Evolutionary conservation across 805 yeast species (phyloP).

Genomic region (Metschnikowia similis): DNA sequence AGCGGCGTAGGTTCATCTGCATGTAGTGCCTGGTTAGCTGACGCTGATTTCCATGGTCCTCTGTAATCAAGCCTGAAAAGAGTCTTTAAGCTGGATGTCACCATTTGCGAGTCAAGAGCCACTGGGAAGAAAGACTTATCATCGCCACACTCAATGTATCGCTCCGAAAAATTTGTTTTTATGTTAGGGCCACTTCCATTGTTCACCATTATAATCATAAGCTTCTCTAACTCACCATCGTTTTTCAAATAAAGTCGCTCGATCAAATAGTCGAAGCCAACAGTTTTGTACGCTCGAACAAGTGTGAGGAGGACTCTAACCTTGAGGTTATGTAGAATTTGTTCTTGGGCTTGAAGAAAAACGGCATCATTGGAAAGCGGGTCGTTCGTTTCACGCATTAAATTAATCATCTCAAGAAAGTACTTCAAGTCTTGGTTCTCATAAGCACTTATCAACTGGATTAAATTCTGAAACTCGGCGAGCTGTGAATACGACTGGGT

Average conservation of each 20-base stretch:
- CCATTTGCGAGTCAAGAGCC: conserved; percentile 19
- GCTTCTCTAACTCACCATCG: conserved; percentile 24
- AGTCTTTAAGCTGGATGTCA: conserved; percentile 20
- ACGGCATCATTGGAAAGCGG: conserved; percentile 28
- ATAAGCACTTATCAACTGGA: conserved; percentile 27
- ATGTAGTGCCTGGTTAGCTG: neutral
- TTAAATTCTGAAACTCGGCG: conserved; percentile 19
- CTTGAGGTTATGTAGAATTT: conserved; percentile 28
- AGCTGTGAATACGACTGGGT: conserved; percentile 48
- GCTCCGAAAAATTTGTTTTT: conserved; percentile 27
- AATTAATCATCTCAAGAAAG: conserved; percentile 15
- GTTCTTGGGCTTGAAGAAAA: conserved; percentile 23
- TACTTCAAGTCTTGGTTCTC: conserved; percentile 25
- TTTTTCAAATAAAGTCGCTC: conserved; percentile 17
- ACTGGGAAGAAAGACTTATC: conserved; percentile 13
- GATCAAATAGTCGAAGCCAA: conserved; percentile 26
- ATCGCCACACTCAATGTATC: conserved; percentile 11
- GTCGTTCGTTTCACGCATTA: conserved; percentile 21
- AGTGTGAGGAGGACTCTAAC: conserved; percentile 28
- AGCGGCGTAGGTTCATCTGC: neutral
- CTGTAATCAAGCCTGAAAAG: conserved; percentile 8
- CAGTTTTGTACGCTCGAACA: conserved; percentile 27
- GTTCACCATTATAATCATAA: conserved; percentile 26
- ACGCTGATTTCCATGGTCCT: conserved; percentile 13
- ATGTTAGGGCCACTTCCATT: conserved; percentile 26